Evolutionary conservation across 192 early-diverging fungal genomes (phyloP), one percentile per base, ranked within the genome.

Genomic region (Tieghemiomyces parasiticus): DNA sequence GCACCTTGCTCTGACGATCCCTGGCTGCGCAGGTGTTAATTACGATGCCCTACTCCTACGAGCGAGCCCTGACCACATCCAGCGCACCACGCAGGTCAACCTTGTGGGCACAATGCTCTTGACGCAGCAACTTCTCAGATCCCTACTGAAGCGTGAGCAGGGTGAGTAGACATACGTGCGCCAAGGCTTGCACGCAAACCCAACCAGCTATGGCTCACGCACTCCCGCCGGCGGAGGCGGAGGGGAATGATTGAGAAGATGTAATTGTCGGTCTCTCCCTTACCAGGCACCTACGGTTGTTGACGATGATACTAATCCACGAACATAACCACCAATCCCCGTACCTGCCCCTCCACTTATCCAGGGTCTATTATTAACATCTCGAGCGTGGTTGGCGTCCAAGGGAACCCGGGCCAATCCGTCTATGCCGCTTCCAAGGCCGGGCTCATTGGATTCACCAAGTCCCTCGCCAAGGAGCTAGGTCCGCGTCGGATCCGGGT

Each of bases 361-460:
- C 31, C 58, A 59, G 85, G 85, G 0, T 76, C 72, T 46, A 90
- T 95, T 58, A 77, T 95, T 72, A 94, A 94, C 66, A 77, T 95
- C 28, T 75, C 88, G 3, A 91, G 88, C 59, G 80, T 89, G 1
- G 72, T 89, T 33, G 93, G 91, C n/a, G 59, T 80, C 6, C 62
- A 75, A 24, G 84, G 85, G n/a, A 85, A 85, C 56, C 58, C 65
- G 52, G 88, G 88, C 3, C 83, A 87, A 54, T 70, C 78, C 3
- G 77, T 79, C 16, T 95, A 95, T 68, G 77, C 82, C 59, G 91
- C 92, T 0, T 78, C 88, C 45, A 95, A 95, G 68, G 83, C 89
- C 3, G 92, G 88, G 8, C 58, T 92, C 22, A 73, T 93, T 22
- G 91, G 88, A 26, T 91, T 89, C 64, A 87, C 91, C 24, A 85